Evolutionary conservation across 2,329 filamentous ascomycete species (phyloP).

Genomic region (Colletotrichum sp.): DNA sequence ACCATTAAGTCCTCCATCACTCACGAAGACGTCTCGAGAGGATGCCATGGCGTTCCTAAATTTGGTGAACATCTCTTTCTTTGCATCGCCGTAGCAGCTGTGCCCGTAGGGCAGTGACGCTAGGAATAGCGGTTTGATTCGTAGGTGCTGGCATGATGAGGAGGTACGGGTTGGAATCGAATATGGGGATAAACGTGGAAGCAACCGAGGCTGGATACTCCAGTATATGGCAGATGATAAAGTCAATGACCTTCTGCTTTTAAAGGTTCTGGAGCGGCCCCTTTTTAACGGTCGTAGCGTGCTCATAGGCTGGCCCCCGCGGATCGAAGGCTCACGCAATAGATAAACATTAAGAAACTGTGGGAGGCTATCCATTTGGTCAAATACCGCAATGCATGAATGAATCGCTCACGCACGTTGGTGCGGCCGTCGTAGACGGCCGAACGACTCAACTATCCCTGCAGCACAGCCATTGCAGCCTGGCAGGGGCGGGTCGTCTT

Average conservation of each 20-base stretch:
- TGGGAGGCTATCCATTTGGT: not conserved
- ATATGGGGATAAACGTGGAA: rapidly evolving
- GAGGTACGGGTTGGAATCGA: not conserved
- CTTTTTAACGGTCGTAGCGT: too few species aligned
- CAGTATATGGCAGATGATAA: rapidly evolving
- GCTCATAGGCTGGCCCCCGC: not conserved
- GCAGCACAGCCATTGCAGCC: not conserved
- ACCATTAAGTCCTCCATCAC: rapidly evolving
- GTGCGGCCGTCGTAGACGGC: rapidly evolving
- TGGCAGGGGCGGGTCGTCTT: not conserved
- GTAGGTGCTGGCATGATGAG: not conserved
- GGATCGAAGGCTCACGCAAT: rapidly evolving
- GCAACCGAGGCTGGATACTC: not conserved
- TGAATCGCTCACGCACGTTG: not conserved
- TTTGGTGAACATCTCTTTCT: rapidly evolving
- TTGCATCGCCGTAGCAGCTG: not conserved
- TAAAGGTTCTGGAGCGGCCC: not conserved
- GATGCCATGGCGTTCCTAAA: not conserved
- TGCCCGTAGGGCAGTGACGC: rapidly evolving
- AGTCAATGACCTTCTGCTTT: rapidly evolving
- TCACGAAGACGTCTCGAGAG: not conserved
- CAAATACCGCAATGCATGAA: rapidly evolving
- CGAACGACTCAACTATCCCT: not conserved
- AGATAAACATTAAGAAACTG: not conserved
- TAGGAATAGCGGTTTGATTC: not conserved